Conservation (phyloP, 192 early-diverging fungal genomes). For the Oehlia diaphana region DNA sequence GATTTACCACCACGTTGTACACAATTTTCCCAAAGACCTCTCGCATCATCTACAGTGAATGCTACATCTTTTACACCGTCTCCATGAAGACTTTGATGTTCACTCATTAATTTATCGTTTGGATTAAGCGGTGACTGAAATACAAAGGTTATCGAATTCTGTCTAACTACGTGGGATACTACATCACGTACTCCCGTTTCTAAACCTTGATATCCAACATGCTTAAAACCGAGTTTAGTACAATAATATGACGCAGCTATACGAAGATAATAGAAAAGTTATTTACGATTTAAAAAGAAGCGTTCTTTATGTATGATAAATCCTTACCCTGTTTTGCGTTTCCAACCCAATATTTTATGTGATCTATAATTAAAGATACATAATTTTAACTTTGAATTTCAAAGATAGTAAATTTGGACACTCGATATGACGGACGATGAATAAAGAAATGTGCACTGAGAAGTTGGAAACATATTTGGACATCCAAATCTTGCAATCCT, state of each 20-base stretch:
- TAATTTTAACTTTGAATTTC: neutral
- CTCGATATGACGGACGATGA: too few relatives aligned
- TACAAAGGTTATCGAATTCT: conserved; percentile 80
- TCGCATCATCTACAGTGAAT: conserved; percentile 84
- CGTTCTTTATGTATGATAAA: neutral
- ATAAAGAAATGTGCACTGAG: too few relatives aligned
- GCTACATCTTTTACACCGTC: conserved; percentile 97
- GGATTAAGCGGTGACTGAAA: conserved; percentile 93
- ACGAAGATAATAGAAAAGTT: neutral
- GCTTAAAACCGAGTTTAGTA: conserved; percentile 91
- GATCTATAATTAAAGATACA: conserved; percentile 32
- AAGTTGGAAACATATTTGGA: too few relatives aligned
- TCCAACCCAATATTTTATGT: conserved; percentile 49
- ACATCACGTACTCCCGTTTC: conserved; percentile 91
- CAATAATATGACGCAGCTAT: conserved; percentile 88
- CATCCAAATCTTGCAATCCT: too few relatives aligned
- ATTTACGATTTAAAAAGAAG: neutral
- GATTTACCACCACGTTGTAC: conserved; percentile 83
- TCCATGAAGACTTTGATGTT: conserved; percentile 77
- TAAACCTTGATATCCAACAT: conserved; percentile 91
- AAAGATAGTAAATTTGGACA: too few relatives aligned
- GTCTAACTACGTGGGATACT: conserved; percentile 83
- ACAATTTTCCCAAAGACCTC: conserved; percentile 76
- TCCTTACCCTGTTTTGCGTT: conserved; percentile 46
- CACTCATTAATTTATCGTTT: conserved; percentile 66